Evolutionary conservation across 352 stramenopile species (phyloP).

Genomic region (Phytophthora lateralis): DNA sequence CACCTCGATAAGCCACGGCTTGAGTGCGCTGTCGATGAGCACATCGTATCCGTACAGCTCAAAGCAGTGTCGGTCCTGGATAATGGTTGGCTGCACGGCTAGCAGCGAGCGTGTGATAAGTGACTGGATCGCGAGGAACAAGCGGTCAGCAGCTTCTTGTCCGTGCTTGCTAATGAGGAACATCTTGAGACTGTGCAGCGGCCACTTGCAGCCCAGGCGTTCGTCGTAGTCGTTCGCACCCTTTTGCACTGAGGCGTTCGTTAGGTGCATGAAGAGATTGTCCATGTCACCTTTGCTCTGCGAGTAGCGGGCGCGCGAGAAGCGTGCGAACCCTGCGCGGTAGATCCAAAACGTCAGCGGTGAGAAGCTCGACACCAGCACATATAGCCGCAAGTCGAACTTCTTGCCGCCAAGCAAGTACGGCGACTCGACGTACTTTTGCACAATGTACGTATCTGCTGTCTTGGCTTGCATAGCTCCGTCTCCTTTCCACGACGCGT

Average conservation of each 20-base stretch:
- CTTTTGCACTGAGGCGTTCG: constrained; percentile 82
- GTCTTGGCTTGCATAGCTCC: constrained; percentile 46
- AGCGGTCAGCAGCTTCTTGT: constrained; percentile 50
- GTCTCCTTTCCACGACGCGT: constrained; percentile 61
- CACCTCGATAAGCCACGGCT: constrained; percentile 75
- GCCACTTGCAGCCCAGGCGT: constrained; percentile 72
- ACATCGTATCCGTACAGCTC: constrained; percentile 83
- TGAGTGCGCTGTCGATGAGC: constrained; percentile 63
- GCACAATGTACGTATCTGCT: constrained; percentile 73
- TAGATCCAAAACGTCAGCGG: constrained; percentile 89
- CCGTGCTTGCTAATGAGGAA: constrained; percentile 79
- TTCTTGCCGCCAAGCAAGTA: constrained; percentile 88
- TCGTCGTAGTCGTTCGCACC: constrained; percentile 48
- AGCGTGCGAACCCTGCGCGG: constrained; percentile 81
- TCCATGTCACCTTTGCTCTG: constrained; percentile 66
- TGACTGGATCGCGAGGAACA: constrained; percentile 86
- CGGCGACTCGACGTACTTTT: constrained; percentile 81
- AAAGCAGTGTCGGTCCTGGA: constrained; percentile 88
- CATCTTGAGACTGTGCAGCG: constrained; percentile 57
- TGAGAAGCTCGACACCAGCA: constrained; percentile 87
- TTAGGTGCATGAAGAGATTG: constrained; percentile 75
- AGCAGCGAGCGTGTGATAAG: constrained; percentile 86
- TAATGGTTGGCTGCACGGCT: constrained; percentile 83
- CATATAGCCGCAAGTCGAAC: constrained; percentile 91
- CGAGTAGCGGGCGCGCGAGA: constrained; percentile 82